phyloP scores from a whole-genome alignment of 345 rosid species.

The Camelina sativa region DNA sequence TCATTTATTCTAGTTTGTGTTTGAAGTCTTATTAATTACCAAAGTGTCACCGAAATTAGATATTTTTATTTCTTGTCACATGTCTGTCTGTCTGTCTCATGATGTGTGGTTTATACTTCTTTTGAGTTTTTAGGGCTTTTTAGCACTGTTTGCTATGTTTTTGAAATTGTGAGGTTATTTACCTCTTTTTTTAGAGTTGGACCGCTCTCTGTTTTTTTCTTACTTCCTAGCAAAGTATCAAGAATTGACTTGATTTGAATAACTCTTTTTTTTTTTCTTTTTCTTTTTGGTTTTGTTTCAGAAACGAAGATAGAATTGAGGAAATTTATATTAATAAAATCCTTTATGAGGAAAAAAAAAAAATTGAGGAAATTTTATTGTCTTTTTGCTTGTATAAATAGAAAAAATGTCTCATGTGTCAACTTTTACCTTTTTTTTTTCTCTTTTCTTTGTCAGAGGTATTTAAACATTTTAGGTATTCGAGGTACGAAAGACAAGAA shows the following conservation, averaged over 20 bases:
- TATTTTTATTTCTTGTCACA: slow-evolving; percentile 11
- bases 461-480: slow-evolving; percentile 4
- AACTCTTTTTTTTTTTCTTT: background rate
- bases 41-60: slow-evolving; percentile 17
- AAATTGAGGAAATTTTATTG: slow-evolving; percentile 12
- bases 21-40: slow-evolving; percentile 1
- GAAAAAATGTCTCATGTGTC: slow-evolving; percentile 33
- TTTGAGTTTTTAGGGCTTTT: background rate
- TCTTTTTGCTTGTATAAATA: slow-evolving; percentile 37
- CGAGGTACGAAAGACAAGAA: slow-evolving; percentile 26
- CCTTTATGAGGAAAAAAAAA: too few relatives aligned
- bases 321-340: too few relatives aligned
- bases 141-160: slow-evolving; percentile 14
- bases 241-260: slow-evolving; percentile 32
- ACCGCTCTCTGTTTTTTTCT: background rate
- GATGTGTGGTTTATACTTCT: background rate
- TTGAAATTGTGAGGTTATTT: background rate
- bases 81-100: background rate
- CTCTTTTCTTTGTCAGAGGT: slow-evolving; percentile 13
- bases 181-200: slow-evolving; percentile 7
- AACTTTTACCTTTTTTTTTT: slow-evolving; percentile 28
- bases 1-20: slow-evolving; percentile 13
- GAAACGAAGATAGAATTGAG: background rate
- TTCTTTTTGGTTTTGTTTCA: background rate
- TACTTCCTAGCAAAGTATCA: slow-evolving; percentile 24